Evolutionary conservation across 305 asterid genomes (phyloP).

Genomic region (Euphrasia arctica): DNA sequence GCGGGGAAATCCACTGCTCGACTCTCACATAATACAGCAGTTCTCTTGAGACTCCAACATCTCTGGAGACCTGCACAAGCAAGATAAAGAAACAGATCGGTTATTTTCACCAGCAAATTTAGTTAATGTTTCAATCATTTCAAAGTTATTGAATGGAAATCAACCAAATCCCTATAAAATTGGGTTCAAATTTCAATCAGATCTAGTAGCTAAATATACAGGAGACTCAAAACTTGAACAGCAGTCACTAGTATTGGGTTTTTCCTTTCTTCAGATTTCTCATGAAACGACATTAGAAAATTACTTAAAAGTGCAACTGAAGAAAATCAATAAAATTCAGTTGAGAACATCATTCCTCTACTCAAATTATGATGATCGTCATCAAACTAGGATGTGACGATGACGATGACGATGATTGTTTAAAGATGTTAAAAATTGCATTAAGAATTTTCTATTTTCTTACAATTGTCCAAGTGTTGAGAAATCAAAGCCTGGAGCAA

Average conservation of each 20-base stretch:
- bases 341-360: too few species aligned
- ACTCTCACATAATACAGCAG: constrained; percentile 67
- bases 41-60: constrained; percentile 73
- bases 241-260: not conserved
- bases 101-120: not conserved
- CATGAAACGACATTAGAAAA: not conserved
- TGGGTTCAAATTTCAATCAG: too few species aligned
- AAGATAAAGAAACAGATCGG: constrained; percentile 17
- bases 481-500: constrained; percentile 81
- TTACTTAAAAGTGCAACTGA: too few species aligned
- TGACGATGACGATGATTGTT: too few species aligned
- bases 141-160: not conserved
- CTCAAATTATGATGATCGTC: too few species aligned
- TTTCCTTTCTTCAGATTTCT: constrained; percentile 1
- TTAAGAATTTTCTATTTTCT: constrained; percentile 31
- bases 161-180: not conserved
- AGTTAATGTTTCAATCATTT: constrained; percentile 5
- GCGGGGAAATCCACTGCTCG: not conserved
- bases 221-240: constrained; percentile 1
- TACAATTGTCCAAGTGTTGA: constrained; percentile 78
- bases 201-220: not conserved
- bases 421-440: not conserved
- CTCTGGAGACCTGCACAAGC: constrained; percentile 72
- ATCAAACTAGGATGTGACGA: too few species aligned
- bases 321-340: too few species aligned